Conservation (phyloP, 768 basidiomycete genomes). For the Amanita rimosa region DNA sequence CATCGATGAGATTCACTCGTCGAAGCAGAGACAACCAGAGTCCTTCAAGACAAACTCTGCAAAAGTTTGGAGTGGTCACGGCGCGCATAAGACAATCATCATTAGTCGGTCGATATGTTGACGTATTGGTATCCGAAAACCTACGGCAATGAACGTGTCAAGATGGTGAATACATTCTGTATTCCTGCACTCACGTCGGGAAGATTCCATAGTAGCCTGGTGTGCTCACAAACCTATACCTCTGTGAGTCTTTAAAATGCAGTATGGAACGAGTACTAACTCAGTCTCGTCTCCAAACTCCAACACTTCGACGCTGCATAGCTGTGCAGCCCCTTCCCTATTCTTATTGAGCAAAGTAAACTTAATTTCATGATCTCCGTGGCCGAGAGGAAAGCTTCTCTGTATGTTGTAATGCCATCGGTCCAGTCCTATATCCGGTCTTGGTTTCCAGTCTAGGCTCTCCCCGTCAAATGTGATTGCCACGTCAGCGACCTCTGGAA, state of each 20-base stretch:
- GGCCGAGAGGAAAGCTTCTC: conserved; percentile 24
- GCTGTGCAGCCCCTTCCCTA: conserved; percentile 46
- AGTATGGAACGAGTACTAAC: conserved; percentile 24
- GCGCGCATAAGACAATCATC: conserved; percentile 76
- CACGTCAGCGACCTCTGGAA: conserved; percentile 43
- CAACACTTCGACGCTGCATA: conserved; percentile 67
- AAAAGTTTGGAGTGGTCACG: conserved; percentile 61
- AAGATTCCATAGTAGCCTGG: conserved; percentile 55
- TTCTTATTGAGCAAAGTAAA: conserved; percentile 42
- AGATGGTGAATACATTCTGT: not conserved
- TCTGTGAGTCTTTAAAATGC: not conserved
- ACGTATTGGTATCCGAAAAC: conserved; percentile 51
- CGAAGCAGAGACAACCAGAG: conserved; percentile 59
- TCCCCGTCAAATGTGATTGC: conserved; percentile 48
- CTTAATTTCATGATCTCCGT: conserved; percentile 45
- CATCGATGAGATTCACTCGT: conserved; percentile 53
- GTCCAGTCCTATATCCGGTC: conserved; percentile 47
- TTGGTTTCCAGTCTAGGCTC: conserved; percentile 49
- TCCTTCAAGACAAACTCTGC: conserved; percentile 62
- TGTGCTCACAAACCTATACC: conserved; percentile 42
- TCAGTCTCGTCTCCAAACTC: conserved; percentile 59
- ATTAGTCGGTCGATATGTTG: conserved; percentile 72
- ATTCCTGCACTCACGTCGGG: conserved; percentile 46
- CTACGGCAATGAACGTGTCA: conserved; percentile 19
- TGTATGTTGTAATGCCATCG: conserved; percentile 68